Conservation (phyloP, 106 monocot species). For the Phalaenopsis aphrodite region DNA sequence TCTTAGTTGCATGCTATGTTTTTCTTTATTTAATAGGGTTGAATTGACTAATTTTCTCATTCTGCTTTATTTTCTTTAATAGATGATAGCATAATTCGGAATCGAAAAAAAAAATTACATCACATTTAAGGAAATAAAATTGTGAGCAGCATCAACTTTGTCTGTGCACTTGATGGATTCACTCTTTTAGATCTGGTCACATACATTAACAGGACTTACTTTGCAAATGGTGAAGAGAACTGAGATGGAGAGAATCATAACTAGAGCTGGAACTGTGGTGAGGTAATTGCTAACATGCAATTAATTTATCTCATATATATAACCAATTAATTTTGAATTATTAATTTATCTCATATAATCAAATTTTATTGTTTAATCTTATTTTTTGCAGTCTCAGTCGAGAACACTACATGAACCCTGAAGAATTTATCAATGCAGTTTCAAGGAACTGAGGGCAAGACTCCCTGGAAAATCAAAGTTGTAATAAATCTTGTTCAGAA, state of each 20-base stretch:
- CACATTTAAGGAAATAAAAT: background rate
- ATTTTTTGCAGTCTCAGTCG: conserved; percentile 41
- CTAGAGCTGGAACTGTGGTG: too few species aligned
- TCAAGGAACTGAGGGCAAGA: conserved; percentile 46
- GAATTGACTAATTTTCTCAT: background rate
- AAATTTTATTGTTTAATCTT: background rate
- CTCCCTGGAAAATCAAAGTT: conserved; percentile 51
- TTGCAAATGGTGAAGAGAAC: too few species aligned
- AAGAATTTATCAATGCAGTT: conserved; percentile 77
- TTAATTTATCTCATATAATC: background rate
- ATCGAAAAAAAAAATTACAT: background rate
- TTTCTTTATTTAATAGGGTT: background rate
- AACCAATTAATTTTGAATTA: too few species aligned
- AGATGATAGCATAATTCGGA: background rate
- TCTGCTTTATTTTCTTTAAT: background rate
- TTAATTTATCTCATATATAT: too few species aligned
- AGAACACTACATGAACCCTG: conserved; percentile 57
- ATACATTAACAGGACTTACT: too few species aligned
- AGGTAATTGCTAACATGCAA: too few species aligned
- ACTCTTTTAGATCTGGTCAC: too few species aligned
- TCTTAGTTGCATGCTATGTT: background rate
- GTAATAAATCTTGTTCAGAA: conserved; percentile 18
- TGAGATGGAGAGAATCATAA: too few species aligned
- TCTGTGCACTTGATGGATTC: too few species aligned
- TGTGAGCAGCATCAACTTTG: too few species aligned